A percentile compares a stretch with the other conserved stretches of the same genome.
phyloP scores from a whole-genome alignment of 1,284 basidiomycete species.

The Puccinia horiana region DNA sequence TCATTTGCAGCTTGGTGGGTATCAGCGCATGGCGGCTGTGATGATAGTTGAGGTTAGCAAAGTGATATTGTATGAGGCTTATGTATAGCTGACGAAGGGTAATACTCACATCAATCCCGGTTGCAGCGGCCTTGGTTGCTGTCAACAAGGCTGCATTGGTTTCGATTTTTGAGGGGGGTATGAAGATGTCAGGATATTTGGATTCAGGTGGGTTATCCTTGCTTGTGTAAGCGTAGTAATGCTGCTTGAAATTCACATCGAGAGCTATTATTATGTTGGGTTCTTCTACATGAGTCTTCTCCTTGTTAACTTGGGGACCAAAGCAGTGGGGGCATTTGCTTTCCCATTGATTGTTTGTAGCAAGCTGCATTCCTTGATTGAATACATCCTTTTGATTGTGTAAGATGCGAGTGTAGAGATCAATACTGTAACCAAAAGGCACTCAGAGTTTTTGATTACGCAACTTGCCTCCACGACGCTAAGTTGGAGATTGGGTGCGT shows the following conservation, averaged over 20 bases:
- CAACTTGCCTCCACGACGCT: background rate
- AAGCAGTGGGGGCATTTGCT: slow-evolving; percentile 15
- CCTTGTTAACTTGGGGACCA: background rate
- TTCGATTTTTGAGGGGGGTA: background rate
- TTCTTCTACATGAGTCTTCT: background rate
- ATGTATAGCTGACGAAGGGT: background rate
- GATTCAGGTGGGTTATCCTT: background rate
- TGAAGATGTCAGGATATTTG: background rate
- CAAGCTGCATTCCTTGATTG: background rate
- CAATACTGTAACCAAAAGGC: background rate
- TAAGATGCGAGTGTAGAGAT: background rate
- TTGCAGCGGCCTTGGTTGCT: background rate
- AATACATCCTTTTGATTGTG: background rate
- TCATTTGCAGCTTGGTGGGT: slow-evolving; percentile 10
- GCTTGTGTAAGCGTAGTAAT: background rate
- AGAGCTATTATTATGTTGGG: background rate
- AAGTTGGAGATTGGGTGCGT: background rate
- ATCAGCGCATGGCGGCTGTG: background rate
- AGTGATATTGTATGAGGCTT: too few relatives aligned
- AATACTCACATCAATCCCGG: background rate
- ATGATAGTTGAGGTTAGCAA: too few relatives aligned
- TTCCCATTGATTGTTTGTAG: background rate
- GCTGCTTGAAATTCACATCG: background rate
- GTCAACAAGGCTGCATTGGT: background rate
- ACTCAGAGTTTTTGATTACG: background rate